Evolutionary conservation across 23 red algal genomes (phyloP).

Genomic region (Gracilaria gracilis): DNA sequence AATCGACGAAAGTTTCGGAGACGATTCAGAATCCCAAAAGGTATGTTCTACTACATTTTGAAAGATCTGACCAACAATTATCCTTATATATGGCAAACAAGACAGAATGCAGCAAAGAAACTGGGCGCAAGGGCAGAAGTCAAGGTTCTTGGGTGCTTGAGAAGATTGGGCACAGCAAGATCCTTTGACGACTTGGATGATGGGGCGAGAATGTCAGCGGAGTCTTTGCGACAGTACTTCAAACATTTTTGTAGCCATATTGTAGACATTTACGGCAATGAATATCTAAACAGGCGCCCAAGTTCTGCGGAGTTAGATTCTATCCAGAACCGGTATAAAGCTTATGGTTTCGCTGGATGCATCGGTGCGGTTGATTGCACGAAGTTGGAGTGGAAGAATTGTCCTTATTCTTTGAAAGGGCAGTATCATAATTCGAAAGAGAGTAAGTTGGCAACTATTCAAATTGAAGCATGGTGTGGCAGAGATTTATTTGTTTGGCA

Average conservation of each 20-base stretch:
- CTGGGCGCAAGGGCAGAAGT: neutral
- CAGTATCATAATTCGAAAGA: conserved; percentile 44
- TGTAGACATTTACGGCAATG: conserved; percentile 3
- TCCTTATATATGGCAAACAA: conserved; percentile 24
- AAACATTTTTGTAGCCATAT: conserved; percentile 4
- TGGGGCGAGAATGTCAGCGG: neutral
- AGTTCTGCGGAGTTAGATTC: conserved; percentile 5
- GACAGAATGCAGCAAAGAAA: conserved; percentile 5
- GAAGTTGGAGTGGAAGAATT: conserved; percentile 58
- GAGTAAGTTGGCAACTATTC: conserved; percentile 34
- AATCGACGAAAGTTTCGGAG: too few species aligned
- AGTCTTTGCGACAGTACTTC: conserved; percentile 7
- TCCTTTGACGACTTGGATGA: conserved; percentile 45
- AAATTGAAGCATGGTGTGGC: conserved; percentile 35
- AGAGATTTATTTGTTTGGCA: conserved; percentile 47
- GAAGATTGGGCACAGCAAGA: neutral
- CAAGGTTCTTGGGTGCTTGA: conserved; percentile 34
- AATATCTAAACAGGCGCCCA: conserved; percentile 17
- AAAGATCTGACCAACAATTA: conserved; percentile 31
- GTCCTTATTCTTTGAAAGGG: conserved; percentile 13
- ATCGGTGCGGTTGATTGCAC: conserved; percentile 22
- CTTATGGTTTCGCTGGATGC: conserved; percentile 30
- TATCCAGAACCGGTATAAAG: neutral
- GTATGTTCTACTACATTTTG: conserved; percentile 19
- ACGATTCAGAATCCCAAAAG: conserved; percentile 14